Evolutionary conservation across 2,329 filamentous ascomycete genomes (phyloP), one percentile per base, ranked within the genome.

Genomic region (Epichloe hybrida): DNA sequence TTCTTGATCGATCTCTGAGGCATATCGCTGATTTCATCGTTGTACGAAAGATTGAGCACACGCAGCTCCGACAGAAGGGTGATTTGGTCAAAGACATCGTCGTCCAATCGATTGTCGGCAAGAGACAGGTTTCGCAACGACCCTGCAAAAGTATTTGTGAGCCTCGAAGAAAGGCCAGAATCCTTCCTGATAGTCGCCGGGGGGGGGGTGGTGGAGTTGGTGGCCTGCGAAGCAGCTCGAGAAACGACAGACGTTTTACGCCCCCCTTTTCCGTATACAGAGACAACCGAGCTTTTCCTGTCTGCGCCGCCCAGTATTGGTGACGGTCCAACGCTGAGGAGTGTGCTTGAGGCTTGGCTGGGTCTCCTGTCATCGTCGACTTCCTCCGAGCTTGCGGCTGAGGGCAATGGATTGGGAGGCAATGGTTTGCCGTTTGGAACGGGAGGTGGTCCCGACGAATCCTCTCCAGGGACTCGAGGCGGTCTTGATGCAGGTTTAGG

Each of bases 31-130:
- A 98, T 78, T 52, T 70, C 68, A 55, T 90, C 84, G 59, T 98
- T 98, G 70, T 96, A 97, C 0, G 91, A 95, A 35, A 98, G 69
- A 59, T 98, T 98, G 52, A 98, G 77, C 23, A 95, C 79, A 21
- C 91, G 83, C 48, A 98, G 70, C 66, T 97, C 93, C 2, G 81
- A 76, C 4, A 97, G 76, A 3, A 91, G 73, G 0, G 81, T 86
- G 43, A 98, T 75, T 65, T 97, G 87, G 56, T 96, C 89, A 63
- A 97, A 97, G 0, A 95, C 86, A 59, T 97, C 91, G 59, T 97
- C 93, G 51, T 93, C 87, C 23, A 98, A 77, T 54, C 90, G 81
- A 64, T 98, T 98, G 64, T 98, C 93, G 7, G 93, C 93, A 53
- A 98, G 73, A 60, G 88, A 91, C 0, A 98, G 71, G 61, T 94